Percentiles rank a stretch among this genome's conserved stretches.
These are phyloP conservation scores for Debaryomyces psychrophilus DNA, from an alignment of 1,139 yeast genomes.

Conservation along the genomic window DNA sequence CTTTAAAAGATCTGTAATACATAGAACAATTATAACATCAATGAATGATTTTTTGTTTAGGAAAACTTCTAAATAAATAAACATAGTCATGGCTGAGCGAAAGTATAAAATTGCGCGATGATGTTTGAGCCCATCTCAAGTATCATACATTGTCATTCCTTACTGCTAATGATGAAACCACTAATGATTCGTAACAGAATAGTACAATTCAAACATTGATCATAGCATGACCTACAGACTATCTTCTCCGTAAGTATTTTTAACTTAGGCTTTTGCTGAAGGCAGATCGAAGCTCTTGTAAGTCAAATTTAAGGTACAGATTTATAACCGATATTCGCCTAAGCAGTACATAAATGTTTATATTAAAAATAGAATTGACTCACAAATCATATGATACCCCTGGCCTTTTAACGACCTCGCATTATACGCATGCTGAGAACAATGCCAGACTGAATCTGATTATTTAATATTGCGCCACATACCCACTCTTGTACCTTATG, in stretches of 20 bases:
- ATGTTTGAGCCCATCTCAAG: slow-evolving; percentile 1
- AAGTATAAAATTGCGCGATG: neutral
- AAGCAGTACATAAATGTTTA: neutral
- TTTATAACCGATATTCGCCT: neutral
- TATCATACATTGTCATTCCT: neutral
- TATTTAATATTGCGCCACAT: slow-evolving; percentile 1
- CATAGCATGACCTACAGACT: too few relatives aligned
- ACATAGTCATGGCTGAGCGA: neutral
- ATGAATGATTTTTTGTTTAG: slow-evolving; percentile 1
- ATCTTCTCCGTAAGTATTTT: too few relatives aligned
- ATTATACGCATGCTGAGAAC: neutral
- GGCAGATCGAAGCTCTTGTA: too few relatives aligned
- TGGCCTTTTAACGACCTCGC: neutral
- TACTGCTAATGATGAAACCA: neutral
- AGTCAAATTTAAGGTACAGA: neutral
- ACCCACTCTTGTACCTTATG: neutral
- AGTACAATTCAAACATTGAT: too few relatives aligned
- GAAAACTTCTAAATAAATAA: slow-evolving; percentile 5
- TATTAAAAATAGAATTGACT: neutral
- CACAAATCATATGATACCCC: neutral
- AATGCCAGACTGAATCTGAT: neutral
- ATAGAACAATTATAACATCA: slow-evolving; percentile 7
- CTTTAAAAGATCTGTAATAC: slow-evolving; percentile 13
- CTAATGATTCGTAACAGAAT: neutral
- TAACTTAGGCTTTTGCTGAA: too few relatives aligned